A percentile compares a stretch with the other conserved stretches of the same genome.
Conservation (phyloP, 2,329 filamentous ascomycete genomes). For the Rhynchosporium agropyri region DNA sequence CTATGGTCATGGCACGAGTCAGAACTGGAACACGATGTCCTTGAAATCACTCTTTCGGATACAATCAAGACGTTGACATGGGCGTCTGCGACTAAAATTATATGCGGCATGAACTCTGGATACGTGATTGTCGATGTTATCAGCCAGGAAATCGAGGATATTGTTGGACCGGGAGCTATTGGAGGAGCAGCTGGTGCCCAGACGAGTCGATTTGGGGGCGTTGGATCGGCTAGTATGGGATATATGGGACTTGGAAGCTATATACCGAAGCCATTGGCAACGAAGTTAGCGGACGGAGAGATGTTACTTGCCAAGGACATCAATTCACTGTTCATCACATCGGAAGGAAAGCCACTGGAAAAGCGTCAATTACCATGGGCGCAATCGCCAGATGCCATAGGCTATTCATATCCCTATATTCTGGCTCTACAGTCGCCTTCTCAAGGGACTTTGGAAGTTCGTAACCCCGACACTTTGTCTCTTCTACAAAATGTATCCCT, state of each 20-base stretch:
- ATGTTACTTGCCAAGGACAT: slow-evolving; percentile 96
- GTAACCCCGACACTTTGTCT: slow-evolving; percentile 91
- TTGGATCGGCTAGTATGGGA: slow-evolving; percentile 86
- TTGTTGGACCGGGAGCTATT: slow-evolving; percentile 74
- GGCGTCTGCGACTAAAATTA: slow-evolving; percentile 82
- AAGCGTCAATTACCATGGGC: slow-evolving; percentile 93
- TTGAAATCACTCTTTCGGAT: slow-evolving; percentile 79
- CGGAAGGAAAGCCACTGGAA: slow-evolving; percentile 77
- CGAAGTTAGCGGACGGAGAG: slow-evolving; percentile 79
- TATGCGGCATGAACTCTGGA: slow-evolving; percentile 88
- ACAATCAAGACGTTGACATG: slow-evolving; percentile 88
- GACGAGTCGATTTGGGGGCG: slow-evolving; percentile 73
- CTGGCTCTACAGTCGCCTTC: slow-evolving; percentile 80
- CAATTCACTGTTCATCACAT: slow-evolving; percentile 89
- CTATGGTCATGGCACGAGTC: slow-evolving; percentile 97
- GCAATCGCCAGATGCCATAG: slow-evolving; percentile 83
- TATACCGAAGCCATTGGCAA: slow-evolving; percentile 86
- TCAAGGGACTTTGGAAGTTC: slow-evolving; percentile 84
- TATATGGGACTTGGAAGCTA: slow-evolving; percentile 95
- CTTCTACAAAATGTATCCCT: slow-evolving; percentile 83
- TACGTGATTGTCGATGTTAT: slow-evolving; percentile 88
- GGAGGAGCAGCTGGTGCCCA: slow-evolving; percentile 59
- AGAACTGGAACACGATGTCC: slow-evolving; percentile 74
- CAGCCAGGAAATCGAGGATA: slow-evolving; percentile 72
- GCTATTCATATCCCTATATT: slow-evolving; percentile 96